Percentiles rank a stretch among this genome's conserved stretches.
phyloP scores from a whole-genome alignment of 441 rosid species.

The Pelargonium exstipulatum region DNA sequence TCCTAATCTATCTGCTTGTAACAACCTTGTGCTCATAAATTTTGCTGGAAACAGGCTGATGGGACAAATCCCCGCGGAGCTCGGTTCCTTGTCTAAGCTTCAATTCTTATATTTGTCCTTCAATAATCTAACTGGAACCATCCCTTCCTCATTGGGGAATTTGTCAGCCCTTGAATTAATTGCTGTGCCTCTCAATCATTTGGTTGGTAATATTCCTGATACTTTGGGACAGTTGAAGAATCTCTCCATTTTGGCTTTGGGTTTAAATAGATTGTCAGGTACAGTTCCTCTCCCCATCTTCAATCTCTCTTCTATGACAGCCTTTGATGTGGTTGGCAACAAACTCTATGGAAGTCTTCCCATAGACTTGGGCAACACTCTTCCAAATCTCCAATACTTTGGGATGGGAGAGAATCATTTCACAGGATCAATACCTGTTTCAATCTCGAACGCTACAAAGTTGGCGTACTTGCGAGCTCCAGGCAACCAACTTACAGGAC shows the following conservation, averaged over 20 bases:
- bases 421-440: neutral
- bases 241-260: neutral
- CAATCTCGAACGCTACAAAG: no score
- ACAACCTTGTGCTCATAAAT: neutral
- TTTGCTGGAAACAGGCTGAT: neutral
- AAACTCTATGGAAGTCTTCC: constrained; percentile 24
- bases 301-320: constrained; percentile 16
- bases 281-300: neutral
- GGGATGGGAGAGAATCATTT: neutral
- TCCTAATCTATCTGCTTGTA: constrained; percentile 9
- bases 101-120: neutral
- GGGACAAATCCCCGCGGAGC: constrained; percentile 10
- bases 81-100: neutral
- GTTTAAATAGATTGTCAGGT: constrained; percentile 15
- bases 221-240: constrained; percentile 14
- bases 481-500: no score
- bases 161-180: constrained; percentile 11
- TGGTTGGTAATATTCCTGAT: constrained; percentile 21
- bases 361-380: constrained; percentile 10
- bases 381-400: constrained; percentile 12
- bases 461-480: no score
- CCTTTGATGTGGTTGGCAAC: neutral
- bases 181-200: neutral
- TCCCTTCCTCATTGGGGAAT: constrained; percentile 19
- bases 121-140: constrained; percentile 1